Percentiles rank a stretch among this genome's conserved stretches.
These are phyloP conservation scores for Parsonsia alboflavescens DNA, from an alignment of 257 asterid species.

Conservation along the genomic window DNA sequence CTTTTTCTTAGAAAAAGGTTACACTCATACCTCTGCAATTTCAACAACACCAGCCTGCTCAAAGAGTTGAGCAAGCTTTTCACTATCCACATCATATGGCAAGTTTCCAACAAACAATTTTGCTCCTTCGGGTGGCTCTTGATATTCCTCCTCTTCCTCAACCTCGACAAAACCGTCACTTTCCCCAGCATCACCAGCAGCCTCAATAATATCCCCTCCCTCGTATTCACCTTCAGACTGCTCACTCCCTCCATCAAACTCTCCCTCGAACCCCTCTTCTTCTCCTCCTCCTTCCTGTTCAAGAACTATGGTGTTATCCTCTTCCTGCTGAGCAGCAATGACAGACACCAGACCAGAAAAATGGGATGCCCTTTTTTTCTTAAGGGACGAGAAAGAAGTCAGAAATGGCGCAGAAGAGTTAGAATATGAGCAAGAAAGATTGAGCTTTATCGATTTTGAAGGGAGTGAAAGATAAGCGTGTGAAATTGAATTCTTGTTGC, in stretches of 20 bases:
- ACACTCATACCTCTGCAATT: constrained; percentile 55
- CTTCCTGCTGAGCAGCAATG: constrained; percentile 48
- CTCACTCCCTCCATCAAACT: constrained; percentile 26
- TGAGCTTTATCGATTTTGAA: constrained; percentile 39
- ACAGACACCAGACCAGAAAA: constrained; percentile 36
- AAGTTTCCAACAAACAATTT: constrained; percentile 86
- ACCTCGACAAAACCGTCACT: constrained; percentile 18
- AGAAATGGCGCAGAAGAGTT: constrained; percentile 32
- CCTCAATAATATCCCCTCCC: constrained; percentile 17
- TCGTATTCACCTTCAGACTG: constrained; percentile 23
- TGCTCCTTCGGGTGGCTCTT: constrained; percentile 73
- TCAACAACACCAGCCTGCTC: constrained; percentile 87
- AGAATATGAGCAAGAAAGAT: constrained; percentile 38
- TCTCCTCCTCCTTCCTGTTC: constrained; percentile 33
- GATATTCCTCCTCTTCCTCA: constrained; percentile 24
- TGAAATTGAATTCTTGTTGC: constrained; percentile 27
- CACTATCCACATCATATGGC: constrained; percentile 68
- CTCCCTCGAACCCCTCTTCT: constrained; percentile 25
- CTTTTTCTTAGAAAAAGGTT: background rate
- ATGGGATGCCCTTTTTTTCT: constrained; percentile 28
- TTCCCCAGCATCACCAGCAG: constrained; percentile 32
- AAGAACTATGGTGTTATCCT: constrained; percentile 38
- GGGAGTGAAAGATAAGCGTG: constrained; percentile 33
- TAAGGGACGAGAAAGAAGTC: constrained; percentile 24
- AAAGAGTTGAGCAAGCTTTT: constrained; percentile 59